Conservation (phyloP, 805 yeast genomes). For the Ogataea ganodermae region DNA sequence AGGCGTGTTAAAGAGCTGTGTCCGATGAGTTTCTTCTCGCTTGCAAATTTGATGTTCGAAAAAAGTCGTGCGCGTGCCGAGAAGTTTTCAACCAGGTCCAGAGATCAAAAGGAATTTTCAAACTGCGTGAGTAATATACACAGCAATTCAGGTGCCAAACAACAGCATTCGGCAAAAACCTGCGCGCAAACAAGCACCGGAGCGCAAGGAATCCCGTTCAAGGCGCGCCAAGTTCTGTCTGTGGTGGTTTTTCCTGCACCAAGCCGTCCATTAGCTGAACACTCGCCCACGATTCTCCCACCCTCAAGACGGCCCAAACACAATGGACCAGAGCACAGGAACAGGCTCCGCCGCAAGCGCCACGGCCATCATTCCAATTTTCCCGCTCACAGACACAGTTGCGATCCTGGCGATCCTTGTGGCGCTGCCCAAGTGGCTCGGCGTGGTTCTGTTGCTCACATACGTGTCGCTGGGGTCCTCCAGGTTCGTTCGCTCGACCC, state of each 20-base stretch:
- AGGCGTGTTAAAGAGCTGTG: background rate
- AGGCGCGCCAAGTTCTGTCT: constrained; percentile 1
- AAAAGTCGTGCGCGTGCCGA: background rate
- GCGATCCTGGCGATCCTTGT: constrained; percentile 30
- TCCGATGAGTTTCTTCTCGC: background rate
- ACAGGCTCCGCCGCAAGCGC: constrained; percentile 3
- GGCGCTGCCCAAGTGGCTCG: constrained; percentile 32
- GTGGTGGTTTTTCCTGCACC: background rate
- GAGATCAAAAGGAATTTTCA: constrained; percentile 2
- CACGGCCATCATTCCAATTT: constrained; percentile 19
- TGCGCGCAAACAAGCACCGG: background rate
- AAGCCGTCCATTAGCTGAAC: background rate
- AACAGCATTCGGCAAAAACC: background rate
- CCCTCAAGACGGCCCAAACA: background rate
- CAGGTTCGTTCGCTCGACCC: constrained; percentile 28
- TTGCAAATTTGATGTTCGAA: background rate
- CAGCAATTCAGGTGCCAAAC: background rate
- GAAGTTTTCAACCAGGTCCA: constrained; percentile 1
- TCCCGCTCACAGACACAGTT: constrained; percentile 33
- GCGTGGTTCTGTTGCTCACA: constrained; percentile 21
- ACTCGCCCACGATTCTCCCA: constrained; percentile 29
- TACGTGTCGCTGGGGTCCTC: constrained; percentile 31
- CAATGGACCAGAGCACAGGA: constrained; percentile 5
- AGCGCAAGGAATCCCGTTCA: background rate
- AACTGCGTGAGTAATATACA: background rate